Evolutionary conservation across 768 basidiomycete genomes (phyloP).

Genomic region (Lentinula aciculospora): DNA sequence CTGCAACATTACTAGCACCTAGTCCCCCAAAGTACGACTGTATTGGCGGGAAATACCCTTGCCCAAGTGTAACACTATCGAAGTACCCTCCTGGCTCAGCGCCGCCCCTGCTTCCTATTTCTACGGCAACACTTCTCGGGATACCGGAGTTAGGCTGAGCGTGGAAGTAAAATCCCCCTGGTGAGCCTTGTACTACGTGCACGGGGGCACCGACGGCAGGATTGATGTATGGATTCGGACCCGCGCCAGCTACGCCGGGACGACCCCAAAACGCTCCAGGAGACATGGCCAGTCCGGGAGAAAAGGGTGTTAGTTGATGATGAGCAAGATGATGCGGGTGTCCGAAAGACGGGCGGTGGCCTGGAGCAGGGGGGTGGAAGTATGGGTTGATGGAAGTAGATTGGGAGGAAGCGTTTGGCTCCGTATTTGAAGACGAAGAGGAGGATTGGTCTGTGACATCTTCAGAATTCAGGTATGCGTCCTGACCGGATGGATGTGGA

Average conservation of each 20-base stretch:
- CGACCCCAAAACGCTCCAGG: constrained; percentile 73
- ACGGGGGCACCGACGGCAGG: constrained; percentile 61
- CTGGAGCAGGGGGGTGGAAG: constrained; percentile 13
- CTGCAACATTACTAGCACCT: constrained; percentile 17
- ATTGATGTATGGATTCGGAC: constrained; percentile 40
- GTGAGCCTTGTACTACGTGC: constrained; percentile 17
- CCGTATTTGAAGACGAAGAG: neutral
- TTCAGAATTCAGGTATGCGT: neutral
- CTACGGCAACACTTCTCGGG: constrained; percentile 22
- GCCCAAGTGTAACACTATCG: constrained; percentile 19
- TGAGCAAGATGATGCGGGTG: constrained; percentile 6
- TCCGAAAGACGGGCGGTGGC: constrained; percentile 9
- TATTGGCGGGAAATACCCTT: constrained; percentile 31
- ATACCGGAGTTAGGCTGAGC: constrained; percentile 14
- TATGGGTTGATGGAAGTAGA: constrained; percentile 1
- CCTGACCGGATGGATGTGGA: neutral
- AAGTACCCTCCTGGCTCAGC: constrained; percentile 37
- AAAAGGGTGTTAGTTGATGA: constrained; percentile 36
- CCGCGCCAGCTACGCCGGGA: constrained; percentile 30
- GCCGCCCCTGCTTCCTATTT: constrained; percentile 12
- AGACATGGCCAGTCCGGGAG: constrained; percentile 67
- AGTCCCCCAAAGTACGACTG: constrained; percentile 2
- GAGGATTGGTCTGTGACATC: neutral
- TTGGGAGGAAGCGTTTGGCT: neutral
- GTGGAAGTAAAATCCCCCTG: constrained; percentile 1